These are phyloP conservation scores for Nicotiana noctiflora DNA, from an alignment of 257 asterid genomes.

Conservation along the genomic window DNA sequence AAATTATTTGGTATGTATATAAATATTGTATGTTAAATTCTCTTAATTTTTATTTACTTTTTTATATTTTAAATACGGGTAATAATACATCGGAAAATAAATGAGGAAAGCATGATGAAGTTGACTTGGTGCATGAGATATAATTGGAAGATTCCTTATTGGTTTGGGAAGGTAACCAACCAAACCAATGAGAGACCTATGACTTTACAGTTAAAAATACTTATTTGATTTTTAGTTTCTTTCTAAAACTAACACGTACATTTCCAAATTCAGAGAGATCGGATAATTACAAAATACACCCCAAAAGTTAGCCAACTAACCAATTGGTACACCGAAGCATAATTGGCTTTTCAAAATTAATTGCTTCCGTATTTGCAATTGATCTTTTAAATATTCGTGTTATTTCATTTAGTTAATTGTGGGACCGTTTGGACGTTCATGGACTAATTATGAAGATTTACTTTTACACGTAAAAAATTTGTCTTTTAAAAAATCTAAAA, in stretches of 20 bases:
- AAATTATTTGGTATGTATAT: no score
- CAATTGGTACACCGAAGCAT: background rate
- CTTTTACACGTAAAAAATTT: no score
- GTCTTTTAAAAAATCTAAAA: no score
- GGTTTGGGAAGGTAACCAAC: slow-evolving; percentile 27
- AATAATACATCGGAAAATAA: background rate
- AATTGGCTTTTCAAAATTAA: no score
- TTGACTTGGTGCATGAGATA: background rate
- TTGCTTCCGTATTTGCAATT: no score
- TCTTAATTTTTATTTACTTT: no score
- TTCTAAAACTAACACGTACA: background rate
- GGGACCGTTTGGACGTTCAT: no score
- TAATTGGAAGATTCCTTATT: slow-evolving; percentile 6
- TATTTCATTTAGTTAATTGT: background rate
- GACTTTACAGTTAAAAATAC: background rate
- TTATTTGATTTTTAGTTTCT: background rate
- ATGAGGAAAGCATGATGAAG: slow-evolving; percentile 1
- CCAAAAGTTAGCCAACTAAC: slow-evolving; percentile 2
- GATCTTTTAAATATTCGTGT: background rate
- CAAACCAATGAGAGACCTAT: slow-evolving; percentile 16
- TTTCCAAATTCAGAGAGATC: background rate
- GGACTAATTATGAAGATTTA: no score
- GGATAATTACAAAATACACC: background rate
- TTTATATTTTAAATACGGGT: no score
- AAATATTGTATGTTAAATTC: no score